Percentiles rank a stretch among this genome's conserved stretches.
These are phyloP conservation scores for Stagonosporopsis cucurbitacearum DNA, from an alignment of 2,329 filamentous ascomycete species.

Conservation along the genomic window DNA sequence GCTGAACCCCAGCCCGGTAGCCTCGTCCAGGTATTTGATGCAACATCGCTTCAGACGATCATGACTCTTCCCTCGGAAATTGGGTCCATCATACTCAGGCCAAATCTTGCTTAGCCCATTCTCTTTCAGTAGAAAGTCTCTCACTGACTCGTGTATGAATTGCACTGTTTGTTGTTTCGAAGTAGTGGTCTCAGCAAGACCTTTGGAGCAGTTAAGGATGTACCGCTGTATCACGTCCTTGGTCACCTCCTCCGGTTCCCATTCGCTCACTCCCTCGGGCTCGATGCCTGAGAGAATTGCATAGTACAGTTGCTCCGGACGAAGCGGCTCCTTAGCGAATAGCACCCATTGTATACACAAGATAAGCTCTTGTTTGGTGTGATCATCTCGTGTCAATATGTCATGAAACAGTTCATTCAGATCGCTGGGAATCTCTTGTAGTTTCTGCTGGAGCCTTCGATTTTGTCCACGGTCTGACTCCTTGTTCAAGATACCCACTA, in stretches of 20 bases:
- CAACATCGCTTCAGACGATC: constrained; percentile 53
- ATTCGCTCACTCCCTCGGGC: constrained; percentile 11
- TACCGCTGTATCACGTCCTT: constrained; percentile 21
- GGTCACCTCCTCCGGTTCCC: constrained; percentile 24
- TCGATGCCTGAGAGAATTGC: constrained; percentile 22
- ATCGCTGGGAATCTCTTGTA: constrained; percentile 40
- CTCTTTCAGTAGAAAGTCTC: constrained; percentile 52
- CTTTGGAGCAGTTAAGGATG: constrained; percentile 34
- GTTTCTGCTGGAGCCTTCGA: constrained; percentile 36
- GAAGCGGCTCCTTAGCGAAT: constrained; percentile 21
- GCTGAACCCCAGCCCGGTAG: too few species aligned
- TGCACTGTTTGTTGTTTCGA: constrained; percentile 28
- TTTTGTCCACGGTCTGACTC: constrained; percentile 45
- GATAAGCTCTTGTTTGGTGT: constrained; percentile 15
- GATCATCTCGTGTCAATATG: constrained; percentile 50
- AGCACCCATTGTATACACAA: constrained; percentile 32
- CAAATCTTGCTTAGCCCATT: constrained; percentile 40
- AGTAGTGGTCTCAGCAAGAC: constrained; percentile 27
- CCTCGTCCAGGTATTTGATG: constrained; percentile 41
- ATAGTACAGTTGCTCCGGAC: constrained; percentile 25
- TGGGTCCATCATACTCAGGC: constrained; percentile 39
- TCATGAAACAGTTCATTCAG: constrained; percentile 57
- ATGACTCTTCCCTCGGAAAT: constrained; percentile 49
- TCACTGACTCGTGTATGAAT: constrained; percentile 43
- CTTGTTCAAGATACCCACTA: constrained; percentile 53